Base-by-base conservation (phyloP, 2,329 filamentous ascomycete species). In the Lecanicillium sp. region DNA sequence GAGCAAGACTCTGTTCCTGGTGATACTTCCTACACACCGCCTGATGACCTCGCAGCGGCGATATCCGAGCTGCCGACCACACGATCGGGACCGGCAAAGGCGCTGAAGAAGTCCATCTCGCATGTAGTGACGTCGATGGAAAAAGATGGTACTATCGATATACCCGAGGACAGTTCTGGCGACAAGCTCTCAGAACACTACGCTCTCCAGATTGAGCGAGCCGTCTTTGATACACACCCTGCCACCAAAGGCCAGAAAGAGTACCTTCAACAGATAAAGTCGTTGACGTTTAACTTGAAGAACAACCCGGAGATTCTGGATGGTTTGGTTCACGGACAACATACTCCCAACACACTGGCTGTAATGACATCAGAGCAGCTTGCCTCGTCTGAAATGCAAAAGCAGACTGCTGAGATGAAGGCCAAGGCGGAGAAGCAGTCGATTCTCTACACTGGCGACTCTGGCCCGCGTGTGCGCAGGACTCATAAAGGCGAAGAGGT, bases 401-500 rank as follows among this genome's bases (percentile, higher is more conserved):
- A 73, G 19, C 76, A 87, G 56, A 83, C 78, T 17, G 83, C 83
- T 13, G 78, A 81, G 50, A 80, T 90, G 71, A 83, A 84, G 58
- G 83, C 85, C 36, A 75, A 78, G 44, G 78, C 80, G 0, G 85
- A 92, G 54, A 85, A 88, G 51, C 85, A 90, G 57, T 85, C 90
- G 33, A 89, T 92, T 33, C 73, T 94, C 25, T 80, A 90, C 43
- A 76, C 86, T 12, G 77, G 85, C 15, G 78, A 84, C 14, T 58
- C 59, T 1, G 73, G 77, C 35, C 87, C 89, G 4, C 79, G 88
- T 3, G 81, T 95, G 41, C 77, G 88, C 51, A 80, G 85, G 49
- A 95, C 90, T 3, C 90, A 96, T 65, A 96, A 96, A 60, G 92
- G 92, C 11, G 89, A 95, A 42, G 92, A 96, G 56, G 61, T 95